phyloP scores from a whole-genome alignment of 805 yeast species.

The Starmerella scarabaei region DNA sequence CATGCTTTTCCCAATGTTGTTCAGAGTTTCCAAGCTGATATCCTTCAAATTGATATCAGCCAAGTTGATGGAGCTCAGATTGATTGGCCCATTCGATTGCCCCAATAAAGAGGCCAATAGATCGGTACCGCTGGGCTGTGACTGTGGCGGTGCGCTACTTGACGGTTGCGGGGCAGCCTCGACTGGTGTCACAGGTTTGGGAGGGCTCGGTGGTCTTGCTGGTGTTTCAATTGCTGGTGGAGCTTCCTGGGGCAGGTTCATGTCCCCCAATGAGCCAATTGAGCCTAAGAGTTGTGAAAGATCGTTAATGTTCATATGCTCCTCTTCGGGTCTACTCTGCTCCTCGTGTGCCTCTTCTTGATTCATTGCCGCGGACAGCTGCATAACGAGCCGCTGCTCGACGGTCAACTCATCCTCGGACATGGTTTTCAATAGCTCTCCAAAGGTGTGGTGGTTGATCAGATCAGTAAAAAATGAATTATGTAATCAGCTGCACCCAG shows the following conservation, averaged over 20 bases:
- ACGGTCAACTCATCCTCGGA: slow-evolving; percentile 9
- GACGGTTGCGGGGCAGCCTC: not conserved
- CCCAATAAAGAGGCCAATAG: not conserved
- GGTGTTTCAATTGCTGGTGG: too few relatives aligned
- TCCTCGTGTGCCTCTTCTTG: slow-evolving; percentile 7
- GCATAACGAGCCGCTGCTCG: slow-evolving; percentile 19
- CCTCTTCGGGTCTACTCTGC: too few relatives aligned
- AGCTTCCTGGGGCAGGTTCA: not conserved
- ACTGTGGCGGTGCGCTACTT: not conserved
- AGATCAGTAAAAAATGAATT: too few relatives aligned
- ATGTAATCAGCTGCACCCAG: not conserved
- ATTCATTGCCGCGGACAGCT: slow-evolving; percentile 17
- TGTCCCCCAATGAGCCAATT: not conserved
- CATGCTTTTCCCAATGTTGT: not conserved
- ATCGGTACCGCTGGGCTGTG: not conserved
- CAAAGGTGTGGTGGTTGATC: too few relatives aligned
- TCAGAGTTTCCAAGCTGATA: slow-evolving; percentile 1
- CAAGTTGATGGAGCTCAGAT: not conserved
- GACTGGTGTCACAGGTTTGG: too few relatives aligned
- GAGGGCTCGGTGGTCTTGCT: too few relatives aligned
- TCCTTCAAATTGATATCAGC: slow-evolving; percentile 1
- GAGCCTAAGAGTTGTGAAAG: not conserved
- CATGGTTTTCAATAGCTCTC: not conserved
- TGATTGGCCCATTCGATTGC: not conserved
- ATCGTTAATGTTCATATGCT: not conserved